Evolutionary conservation across 2,329 filamentous ascomycete genomes (phyloP).

Genomic region (Penicillium rolfsii): DNA sequence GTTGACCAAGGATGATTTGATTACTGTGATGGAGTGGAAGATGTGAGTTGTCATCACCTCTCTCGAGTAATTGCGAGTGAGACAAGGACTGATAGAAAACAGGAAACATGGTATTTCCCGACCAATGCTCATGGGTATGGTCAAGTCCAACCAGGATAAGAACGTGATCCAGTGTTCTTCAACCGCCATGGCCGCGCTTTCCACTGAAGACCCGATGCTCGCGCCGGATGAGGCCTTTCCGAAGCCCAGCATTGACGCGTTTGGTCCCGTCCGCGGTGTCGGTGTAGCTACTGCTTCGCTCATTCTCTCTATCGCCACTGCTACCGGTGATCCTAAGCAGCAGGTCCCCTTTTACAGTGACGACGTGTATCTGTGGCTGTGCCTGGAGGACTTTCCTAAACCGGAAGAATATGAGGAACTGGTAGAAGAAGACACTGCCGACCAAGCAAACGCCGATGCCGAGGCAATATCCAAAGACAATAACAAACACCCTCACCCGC

Average conservation of each 20-base stretch:
- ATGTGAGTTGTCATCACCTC: conserved; percentile 38
- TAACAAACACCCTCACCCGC: not conserved
- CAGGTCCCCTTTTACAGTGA: conserved; percentile 50
- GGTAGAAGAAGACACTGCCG: not conserved
- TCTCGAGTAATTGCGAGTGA: conserved; percentile 10
- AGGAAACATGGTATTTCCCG: conserved; percentile 48
- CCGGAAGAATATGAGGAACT: not conserved
- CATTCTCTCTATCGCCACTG: conserved; percentile 41
- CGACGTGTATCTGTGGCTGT: conserved; percentile 47
- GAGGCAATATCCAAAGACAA: not conserved
- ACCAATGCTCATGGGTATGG: conserved; percentile 45
- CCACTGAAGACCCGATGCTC: conserved; percentile 8
- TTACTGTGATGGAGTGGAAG: conserved; percentile 50
- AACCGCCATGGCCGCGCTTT: conserved; percentile 32
- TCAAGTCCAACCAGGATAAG: conserved; percentile 40
- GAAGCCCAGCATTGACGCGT: conserved; percentile 35
- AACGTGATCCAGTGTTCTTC: conserved; percentile 34
- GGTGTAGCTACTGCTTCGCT: conserved; percentile 50
- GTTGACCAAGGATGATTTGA: conserved; percentile 42
- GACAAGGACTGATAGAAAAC: not conserved
- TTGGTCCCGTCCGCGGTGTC: conserved; percentile 45
- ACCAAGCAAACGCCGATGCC: not conserved
- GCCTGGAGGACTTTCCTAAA: conserved; percentile 30
- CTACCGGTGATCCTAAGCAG: not conserved
- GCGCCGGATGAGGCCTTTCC: conserved; percentile 33